Evolutionary conservation across 2,329 filamentous ascomycete species (phyloP).

Genomic region (Dactylellina sp.): DNA sequence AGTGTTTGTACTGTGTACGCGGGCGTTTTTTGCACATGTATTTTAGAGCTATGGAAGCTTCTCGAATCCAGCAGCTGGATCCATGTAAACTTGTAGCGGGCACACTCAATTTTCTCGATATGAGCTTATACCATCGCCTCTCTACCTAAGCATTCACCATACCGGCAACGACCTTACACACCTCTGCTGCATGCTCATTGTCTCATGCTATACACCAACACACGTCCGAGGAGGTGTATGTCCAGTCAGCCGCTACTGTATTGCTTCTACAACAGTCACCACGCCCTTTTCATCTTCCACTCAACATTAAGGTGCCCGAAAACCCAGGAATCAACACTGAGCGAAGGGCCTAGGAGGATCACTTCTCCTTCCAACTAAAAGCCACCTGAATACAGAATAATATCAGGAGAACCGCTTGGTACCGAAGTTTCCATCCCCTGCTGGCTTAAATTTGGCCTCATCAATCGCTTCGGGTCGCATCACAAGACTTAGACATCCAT

Average conservation of each 20-base stretch:
- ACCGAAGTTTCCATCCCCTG: too few species aligned
- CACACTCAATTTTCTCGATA: slow-evolving; percentile 15
- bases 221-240: not conserved
- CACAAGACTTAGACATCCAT: slow-evolving; percentile 14
- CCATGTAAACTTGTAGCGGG: not conserved
- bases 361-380: too few species aligned
- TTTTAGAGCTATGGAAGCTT: slow-evolving; percentile 41
- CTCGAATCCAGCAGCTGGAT: slow-evolving; percentile 30
- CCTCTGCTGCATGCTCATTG: not conserved
- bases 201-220: not conserved
- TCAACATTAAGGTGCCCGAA: not conserved
- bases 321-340: not conserved
- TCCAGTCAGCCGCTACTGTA: not conserved
- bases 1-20: too few species aligned
- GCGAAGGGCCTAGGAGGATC: too few species aligned
- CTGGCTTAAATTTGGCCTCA: slow-evolving; percentile 2
- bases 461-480: not conserved
- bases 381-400: too few species aligned
- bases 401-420: too few species aligned
- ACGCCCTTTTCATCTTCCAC: not conserved
- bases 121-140: not conserved
- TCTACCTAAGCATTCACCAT: not conserved
- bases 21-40: too few species aligned
- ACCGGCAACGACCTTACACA: not conserved
- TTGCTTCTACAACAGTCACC: not conserved